Evolutionary conservation across 495 filamentous ascomycete species (phyloP), one percentile per base, ranked within the genome.

Genomic region (Aspergillus homomorphus): DNA sequence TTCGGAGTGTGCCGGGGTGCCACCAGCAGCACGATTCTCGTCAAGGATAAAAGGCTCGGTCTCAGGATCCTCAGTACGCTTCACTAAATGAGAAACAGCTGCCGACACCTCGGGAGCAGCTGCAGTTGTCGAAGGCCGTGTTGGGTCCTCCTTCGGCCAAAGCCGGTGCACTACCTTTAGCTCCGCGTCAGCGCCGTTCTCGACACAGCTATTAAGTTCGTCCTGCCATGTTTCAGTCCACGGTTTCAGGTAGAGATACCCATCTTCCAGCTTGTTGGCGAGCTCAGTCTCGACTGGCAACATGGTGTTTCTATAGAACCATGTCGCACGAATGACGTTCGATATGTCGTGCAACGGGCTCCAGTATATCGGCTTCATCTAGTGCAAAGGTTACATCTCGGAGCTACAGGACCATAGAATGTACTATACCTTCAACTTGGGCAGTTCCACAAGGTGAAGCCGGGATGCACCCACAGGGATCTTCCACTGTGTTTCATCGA

Each of bases 301-400:
- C 90, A 97, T 95, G 3, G 90, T 91, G 66, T 96, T 91, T 66
- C 86, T 88, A 70, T 97, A 98, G 67, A 98, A 98, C 94, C 94
- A 98, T 0, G 94, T 98, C 1, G 89, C 92, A 43, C 94, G 83
- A 65, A 89, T 74, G 8, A 97, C 92, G 10, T 80, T 77, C 9
- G 90, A 87, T 16, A 96, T 82, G 66, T 98, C 94, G 61, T 96
- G 89, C 20, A 97, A 81, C n/a, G 94, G 93, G 33, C 86, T 91
- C 94, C 94, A 98, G 65, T 98, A 98, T 43, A 98, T 97, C 0
- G 94, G 94, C 69, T 92, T 88, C 92, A 98, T 97, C 73, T 89
- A 87, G 15, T 15, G 30, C 51, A 19, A 50, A 38, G 26, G 64
- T 51, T 66, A 61, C 16, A 28, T 19, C 43, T 53, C 10, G 19